A percentile compares a stretch with the other conserved stretches of the same genome.
These are phyloP conservation scores for Rhizopus delemar DNA, from an alignment of 371 early-diverging fungal genomes.

Conservation along the genomic window DNA sequence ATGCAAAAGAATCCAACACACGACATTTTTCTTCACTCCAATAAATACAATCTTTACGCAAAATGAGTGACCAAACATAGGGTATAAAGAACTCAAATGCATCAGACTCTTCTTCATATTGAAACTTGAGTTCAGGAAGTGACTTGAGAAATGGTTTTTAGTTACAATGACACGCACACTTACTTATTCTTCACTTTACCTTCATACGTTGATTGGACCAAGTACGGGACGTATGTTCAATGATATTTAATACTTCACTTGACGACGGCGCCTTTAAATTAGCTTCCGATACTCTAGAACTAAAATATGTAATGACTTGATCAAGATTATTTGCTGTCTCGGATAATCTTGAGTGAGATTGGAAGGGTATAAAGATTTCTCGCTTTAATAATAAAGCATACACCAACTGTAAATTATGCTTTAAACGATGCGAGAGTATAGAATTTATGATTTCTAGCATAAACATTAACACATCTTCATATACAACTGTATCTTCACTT, in stretches of 20 bases:
- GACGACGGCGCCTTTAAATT: conserved; percentile 69
- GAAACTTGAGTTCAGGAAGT: conserved; percentile 64
- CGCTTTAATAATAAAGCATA: conserved; percentile 71
- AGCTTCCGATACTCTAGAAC: conserved; percentile 62
- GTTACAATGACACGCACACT: not conserved
- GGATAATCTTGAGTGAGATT: conserved; percentile 53
- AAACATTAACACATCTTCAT: conserved; percentile 67
- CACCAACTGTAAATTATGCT: conserved; percentile 72
- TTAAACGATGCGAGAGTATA: conserved; percentile 60
- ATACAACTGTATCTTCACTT: conserved; percentile 52
- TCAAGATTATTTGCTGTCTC: conserved; percentile 69
- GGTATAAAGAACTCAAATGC: conserved; percentile 70
- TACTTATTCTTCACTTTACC: conserved; percentile 23
- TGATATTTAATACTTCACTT: conserved; percentile 63
- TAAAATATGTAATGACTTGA: conserved; percentile 65
- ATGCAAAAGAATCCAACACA: conserved; percentile 53
- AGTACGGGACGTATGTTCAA: conserved; percentile 67
- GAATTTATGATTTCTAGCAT: conserved; percentile 75
- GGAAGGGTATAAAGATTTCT: conserved; percentile 65
- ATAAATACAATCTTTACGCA: conserved; percentile 61
- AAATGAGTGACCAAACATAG: conserved; percentile 70
- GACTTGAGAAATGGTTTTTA: conserved; percentile 19
- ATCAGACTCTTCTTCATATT: conserved; percentile 67
- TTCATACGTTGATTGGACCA: conserved; percentile 66
- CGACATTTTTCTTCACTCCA: conserved; percentile 71